A percentile compares a stretch with the other conserved stretches of the same genome.
These are phyloP conservation scores for Draba incana DNA, from an alignment of 345 rosid species.

Conservation along the genomic window DNA sequence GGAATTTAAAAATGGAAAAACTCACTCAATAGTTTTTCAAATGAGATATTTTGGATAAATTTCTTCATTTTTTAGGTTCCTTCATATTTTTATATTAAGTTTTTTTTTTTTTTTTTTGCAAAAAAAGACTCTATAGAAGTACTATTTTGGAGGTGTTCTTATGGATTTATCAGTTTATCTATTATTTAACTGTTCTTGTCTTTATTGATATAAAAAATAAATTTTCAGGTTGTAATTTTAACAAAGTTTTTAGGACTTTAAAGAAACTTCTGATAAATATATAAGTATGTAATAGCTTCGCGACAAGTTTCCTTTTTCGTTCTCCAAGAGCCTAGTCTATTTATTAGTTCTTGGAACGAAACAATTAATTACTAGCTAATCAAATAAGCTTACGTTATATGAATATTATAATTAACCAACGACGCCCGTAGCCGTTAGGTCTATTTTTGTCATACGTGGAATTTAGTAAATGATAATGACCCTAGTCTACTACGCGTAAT, in stretches of 20 bases:
- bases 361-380: constrained; percentile 22
- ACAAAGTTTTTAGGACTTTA: not conserved
- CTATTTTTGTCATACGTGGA: constrained; percentile 38
- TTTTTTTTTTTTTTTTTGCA: no score
- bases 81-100: no score
- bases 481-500: constrained; percentile 45
- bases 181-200: not conserved
- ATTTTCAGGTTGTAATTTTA: constrained; percentile 1
- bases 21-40: no score
- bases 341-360: constrained; percentile 20
- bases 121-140: no score
- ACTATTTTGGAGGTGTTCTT: no score
- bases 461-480: constrained; percentile 43
- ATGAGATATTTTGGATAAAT: no score
- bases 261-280: constrained; percentile 1
- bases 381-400: constrained; percentile 35
- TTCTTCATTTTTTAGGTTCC: no score
- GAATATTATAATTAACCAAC: constrained; percentile 27
- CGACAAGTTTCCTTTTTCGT: constrained; percentile 3
- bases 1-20: no score
- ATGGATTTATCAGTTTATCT: not conserved
- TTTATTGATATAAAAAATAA: not conserved
- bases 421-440: constrained; percentile 40
- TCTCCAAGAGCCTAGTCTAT: constrained; percentile 27
- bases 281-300: constrained; percentile 10